Percentiles rank a stretch among this genome's conserved stretches.
phyloP scores from a whole-genome alignment of 768 basidiomycete genomes.

The Mycena haematopus region DNA sequence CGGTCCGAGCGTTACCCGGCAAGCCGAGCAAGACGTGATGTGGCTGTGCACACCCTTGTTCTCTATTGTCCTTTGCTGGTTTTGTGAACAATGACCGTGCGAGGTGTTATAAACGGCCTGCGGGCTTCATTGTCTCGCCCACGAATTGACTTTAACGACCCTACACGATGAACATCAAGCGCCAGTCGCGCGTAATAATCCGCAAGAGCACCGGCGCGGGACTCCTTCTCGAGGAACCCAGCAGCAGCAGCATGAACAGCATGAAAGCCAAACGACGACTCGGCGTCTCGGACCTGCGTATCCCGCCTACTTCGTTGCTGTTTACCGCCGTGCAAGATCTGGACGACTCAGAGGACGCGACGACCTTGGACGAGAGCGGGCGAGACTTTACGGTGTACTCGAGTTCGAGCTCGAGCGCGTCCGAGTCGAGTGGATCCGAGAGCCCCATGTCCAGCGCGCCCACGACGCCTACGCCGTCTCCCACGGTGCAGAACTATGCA shows the following conservation, averaged over 20 bases:
- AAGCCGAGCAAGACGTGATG: too few species aligned
- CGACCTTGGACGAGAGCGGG: too few species aligned
- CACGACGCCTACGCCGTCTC: conserved; percentile 1
- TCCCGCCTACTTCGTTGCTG: conserved; percentile 9
- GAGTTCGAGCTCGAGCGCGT: background rate
- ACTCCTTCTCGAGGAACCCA: too few species aligned
- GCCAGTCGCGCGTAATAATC: conserved; percentile 19
- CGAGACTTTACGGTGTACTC: background rate
- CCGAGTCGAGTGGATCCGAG: background rate
- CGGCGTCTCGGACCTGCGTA: conserved; percentile 25
- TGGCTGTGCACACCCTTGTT: too few species aligned
- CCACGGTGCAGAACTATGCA: background rate
- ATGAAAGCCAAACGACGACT: conserved; percentile 25
- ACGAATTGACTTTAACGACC: too few species aligned
- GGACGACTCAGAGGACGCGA: background rate
- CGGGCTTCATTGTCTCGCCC: too few species aligned
- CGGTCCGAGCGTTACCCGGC: too few species aligned
- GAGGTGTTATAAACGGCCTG: too few species aligned
- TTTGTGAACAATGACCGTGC: too few species aligned
- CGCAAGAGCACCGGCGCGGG: background rate
- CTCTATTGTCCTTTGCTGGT: too few species aligned
- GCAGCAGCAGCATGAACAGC: too few species aligned
- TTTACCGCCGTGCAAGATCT: conserved; percentile 7
- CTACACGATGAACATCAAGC: conserved; percentile 15
- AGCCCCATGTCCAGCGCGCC: background rate